Percentiles rank a stretch among this genome's conserved stretches.
Conservation (phyloP, 768 basidiomycete genomes). For the Lentinula lateritia region DNA sequence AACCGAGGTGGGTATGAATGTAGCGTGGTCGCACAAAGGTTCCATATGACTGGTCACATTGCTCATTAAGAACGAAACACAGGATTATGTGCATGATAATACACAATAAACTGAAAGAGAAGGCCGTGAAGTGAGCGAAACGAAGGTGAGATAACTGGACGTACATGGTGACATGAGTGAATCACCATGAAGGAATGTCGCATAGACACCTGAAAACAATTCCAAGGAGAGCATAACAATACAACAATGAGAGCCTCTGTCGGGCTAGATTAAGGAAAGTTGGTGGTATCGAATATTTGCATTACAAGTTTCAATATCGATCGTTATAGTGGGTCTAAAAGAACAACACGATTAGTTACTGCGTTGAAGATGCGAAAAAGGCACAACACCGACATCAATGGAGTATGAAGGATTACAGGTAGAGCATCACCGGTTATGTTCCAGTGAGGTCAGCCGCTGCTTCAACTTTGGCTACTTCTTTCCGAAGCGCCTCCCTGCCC, state of each 20-base stretch:
- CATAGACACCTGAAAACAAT: background rate
- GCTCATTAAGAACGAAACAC: background rate
- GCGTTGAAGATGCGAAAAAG: background rate
- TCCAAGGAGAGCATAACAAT: background rate
- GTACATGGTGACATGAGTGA: background rate
- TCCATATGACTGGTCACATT: background rate
- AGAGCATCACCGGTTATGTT: background rate
- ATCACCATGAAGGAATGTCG: background rate
- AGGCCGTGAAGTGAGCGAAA: background rate
- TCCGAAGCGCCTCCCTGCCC: constrained; percentile 61
- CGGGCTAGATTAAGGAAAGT: background rate
- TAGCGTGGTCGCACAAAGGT: background rate
- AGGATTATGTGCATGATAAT: background rate
- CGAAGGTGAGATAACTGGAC: background rate
- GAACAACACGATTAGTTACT: background rate
- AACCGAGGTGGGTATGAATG: too few species aligned
- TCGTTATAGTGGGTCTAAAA: background rate
- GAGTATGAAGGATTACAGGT: background rate
- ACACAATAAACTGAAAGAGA: background rate
- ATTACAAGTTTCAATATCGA: background rate
- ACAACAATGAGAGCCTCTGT: background rate
- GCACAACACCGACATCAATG: background rate
- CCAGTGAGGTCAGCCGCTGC: constrained; percentile 15
- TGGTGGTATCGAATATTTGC: background rate
- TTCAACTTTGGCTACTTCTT: constrained; percentile 67